Evolutionary conservation across 148 eudicot genomes (phyloP).

Genomic region (Camellia sinensis): DNA sequence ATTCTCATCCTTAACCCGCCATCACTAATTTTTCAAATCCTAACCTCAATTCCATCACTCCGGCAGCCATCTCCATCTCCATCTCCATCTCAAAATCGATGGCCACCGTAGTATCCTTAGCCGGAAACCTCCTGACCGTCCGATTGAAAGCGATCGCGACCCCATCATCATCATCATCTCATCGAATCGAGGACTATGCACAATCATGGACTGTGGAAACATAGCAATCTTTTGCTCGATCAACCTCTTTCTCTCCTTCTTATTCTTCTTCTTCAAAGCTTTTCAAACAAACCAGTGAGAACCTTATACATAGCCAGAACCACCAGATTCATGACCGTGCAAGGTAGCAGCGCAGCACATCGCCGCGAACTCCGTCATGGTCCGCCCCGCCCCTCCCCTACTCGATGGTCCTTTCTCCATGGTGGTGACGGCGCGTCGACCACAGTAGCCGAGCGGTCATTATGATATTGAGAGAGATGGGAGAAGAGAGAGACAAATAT

Average conservation of each 20-base stretch:
- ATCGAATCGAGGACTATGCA: conserved; percentile 10
- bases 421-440: neutral
- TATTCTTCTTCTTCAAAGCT: conserved; percentile 30
- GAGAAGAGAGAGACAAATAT: no score
- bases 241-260: conserved; percentile 11
- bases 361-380: conserved; percentile 70
- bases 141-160: conserved; percentile 5
- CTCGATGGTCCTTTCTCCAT: neutral
- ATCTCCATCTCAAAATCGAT: conserved; percentile 24
- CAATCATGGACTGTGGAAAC: neutral
- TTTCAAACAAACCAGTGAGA: conserved; percentile 45
- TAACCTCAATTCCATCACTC: no score
- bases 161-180: conserved; percentile 11
- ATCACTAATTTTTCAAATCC: no score
- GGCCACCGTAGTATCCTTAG: conserved; percentile 25
- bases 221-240: conserved; percentile 22
- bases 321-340: conserved; percentile 41
- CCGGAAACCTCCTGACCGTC: conserved; percentile 24
- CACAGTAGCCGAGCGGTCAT: neutral
- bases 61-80: conserved; percentile 13
- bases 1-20: no score
- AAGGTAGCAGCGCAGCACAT: conserved; percentile 73
- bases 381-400: conserved; percentile 69
- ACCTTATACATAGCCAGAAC: conserved; percentile 49
- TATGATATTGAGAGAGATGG: no score